These are phyloP conservation scores for Scedosporium dehoogii DNA, from an alignment of 2,329 filamentous ascomycete species.

Conservation along the genomic window DNA sequence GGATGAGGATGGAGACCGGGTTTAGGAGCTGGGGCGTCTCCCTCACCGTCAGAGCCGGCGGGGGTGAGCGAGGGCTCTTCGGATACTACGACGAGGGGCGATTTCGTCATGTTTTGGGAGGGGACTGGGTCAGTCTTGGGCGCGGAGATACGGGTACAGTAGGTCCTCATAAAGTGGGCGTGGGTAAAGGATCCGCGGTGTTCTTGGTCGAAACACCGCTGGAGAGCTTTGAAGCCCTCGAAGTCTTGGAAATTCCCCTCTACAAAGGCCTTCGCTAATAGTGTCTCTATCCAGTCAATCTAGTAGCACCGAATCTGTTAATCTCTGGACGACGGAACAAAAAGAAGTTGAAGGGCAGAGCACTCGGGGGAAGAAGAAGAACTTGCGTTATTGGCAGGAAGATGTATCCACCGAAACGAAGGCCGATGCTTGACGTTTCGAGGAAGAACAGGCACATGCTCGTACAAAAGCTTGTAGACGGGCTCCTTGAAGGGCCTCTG, in stretches of 20 bases:
- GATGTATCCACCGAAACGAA: slow-evolving; percentile 5
- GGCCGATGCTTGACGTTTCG: slow-evolving; percentile 6
- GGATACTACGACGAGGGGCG: neutral
- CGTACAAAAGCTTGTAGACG: slow-evolving; percentile 6
- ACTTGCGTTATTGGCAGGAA: slow-evolving; percentile 6
- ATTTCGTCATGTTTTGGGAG: neutral
- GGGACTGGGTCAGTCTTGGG: neutral
- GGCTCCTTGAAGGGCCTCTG: slow-evolving; percentile 3
- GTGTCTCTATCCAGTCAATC: slow-evolving; percentile 7
- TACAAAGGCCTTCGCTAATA: slow-evolving; percentile 2
- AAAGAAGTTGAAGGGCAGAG: neutral
- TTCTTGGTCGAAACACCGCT: slow-evolving; percentile 6
- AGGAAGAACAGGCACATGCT: slow-evolving; percentile 1
- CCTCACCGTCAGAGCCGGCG: neutral
- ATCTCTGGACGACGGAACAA: too few species aligned
- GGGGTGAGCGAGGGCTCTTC: neutral
- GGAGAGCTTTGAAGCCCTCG: slow-evolving; percentile 7
- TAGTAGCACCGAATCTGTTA: neutral
- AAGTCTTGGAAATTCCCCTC: slow-evolving; percentile 4
- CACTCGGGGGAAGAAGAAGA: neutral
- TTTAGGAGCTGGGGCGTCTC: neutral
- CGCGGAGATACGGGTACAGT: slow-evolving; percentile 2
- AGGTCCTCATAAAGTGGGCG: slow-evolving; percentile 5
- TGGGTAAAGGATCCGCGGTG: slow-evolving; percentile 4
- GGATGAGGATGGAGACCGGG: neutral